These are phyloP conservation scores for Scheffersomyces spartinae DNA, from an alignment of 805 yeast species.

Conservation along the genomic window DNA sequence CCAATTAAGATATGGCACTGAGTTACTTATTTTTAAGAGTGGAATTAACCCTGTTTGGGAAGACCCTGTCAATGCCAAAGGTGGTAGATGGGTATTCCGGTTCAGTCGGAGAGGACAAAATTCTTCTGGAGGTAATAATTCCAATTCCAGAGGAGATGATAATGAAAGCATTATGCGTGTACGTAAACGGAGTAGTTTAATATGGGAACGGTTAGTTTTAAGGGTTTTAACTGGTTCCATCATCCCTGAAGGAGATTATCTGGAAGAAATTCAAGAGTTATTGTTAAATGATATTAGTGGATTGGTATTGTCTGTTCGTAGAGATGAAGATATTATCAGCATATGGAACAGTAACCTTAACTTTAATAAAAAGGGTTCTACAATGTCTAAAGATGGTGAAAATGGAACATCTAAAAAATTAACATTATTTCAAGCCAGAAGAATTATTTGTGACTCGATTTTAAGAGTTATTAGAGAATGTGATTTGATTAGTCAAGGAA, in stretches of 20 bases:
- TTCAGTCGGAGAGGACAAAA: constrained; percentile 24
- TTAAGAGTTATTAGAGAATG: constrained; percentile 36
- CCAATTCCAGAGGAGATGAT: constrained; percentile 6
- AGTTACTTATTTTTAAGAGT: constrained; percentile 44
- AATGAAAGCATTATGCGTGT: constrained; percentile 12
- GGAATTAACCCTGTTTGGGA: constrained; percentile 62
- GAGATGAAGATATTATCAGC: constrained; percentile 46
- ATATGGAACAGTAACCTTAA: constrained; percentile 50
- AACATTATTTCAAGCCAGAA: constrained; percentile 32
- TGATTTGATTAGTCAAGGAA: constrained; percentile 29
- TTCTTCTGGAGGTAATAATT: constrained; percentile 4
- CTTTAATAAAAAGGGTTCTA: constrained; percentile 13
- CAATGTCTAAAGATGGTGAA: constrained; percentile 2
- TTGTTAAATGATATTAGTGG: constrained; percentile 45
- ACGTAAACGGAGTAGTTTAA: constrained; percentile 25
- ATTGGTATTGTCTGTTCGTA: constrained; percentile 44
- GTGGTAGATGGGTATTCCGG: constrained; percentile 55
- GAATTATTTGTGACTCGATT: constrained; percentile 36
- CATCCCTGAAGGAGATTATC: constrained; percentile 21
- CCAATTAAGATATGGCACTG: constrained; percentile 35
- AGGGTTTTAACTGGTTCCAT: constrained; percentile 40
- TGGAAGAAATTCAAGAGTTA: constrained; percentile 24
- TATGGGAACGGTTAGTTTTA: constrained; percentile 48
- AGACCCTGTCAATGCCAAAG: constrained; percentile 46
- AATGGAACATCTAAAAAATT: constrained; percentile 16